phyloP scores from a whole-genome alignment of 2,329 filamentous ascomycete genomes.

The Xylariales sp. region DNA sequence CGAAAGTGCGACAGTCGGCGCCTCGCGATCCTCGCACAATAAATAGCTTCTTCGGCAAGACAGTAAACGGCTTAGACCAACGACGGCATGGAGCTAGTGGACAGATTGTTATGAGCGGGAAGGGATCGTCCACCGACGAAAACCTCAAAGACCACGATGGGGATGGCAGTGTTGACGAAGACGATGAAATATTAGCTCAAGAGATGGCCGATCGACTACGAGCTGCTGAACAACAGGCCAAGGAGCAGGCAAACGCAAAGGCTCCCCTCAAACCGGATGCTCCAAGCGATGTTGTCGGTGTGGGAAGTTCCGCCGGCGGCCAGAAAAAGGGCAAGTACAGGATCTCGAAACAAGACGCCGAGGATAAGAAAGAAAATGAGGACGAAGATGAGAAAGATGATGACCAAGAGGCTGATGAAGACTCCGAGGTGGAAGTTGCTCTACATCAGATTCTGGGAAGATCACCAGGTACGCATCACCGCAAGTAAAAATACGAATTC shows the following conservation, averaged over 20 bases:
- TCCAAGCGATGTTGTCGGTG: slow-evolving; percentile 68
- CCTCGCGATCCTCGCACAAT: slow-evolving; percentile 58
- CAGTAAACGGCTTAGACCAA: slow-evolving; percentile 64
- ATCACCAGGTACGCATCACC: slow-evolving; percentile 74
- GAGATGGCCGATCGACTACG: slow-evolving; percentile 72
- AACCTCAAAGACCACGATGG: slow-evolving; percentile 62
- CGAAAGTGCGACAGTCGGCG: slow-evolving; percentile 64
- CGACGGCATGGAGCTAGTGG: slow-evolving; percentile 47
- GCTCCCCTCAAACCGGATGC: slow-evolving; percentile 68
- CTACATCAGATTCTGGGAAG: slow-evolving; percentile 84
- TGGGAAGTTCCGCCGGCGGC: slow-evolving; percentile 67
- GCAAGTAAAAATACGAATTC: not conserved
- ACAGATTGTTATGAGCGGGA: slow-evolving; percentile 56
- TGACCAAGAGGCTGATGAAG: slow-evolving; percentile 65
- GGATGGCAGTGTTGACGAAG: slow-evolving; percentile 67
- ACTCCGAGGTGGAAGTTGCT: slow-evolving; percentile 75
- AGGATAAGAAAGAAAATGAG: slow-evolving; percentile 52
- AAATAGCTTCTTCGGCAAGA: slow-evolving; percentile 71
- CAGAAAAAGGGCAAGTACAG: slow-evolving; percentile 61
- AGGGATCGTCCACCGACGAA: slow-evolving; percentile 52
- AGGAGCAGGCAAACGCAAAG: slow-evolving; percentile 76
- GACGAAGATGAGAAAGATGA: slow-evolving; percentile 50
- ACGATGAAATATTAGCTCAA: slow-evolving; percentile 64
- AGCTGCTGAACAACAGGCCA: slow-evolving; percentile 75
- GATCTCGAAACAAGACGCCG: slow-evolving; percentile 57